A percentile compares a stretch with the other conserved stretches of the same genome.
Conservation (phyloP, 176 grass and related monocot genomes). For the sorghum (Sorghum bicolor) region Sorghum_bicolor_NCBIv3 NC_012873.2:5912001-5912500, state of each 20-base stretch:
- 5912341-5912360: neutral
- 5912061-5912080: no score
- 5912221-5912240: neutral
- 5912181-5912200: no score
- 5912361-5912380: neutral
- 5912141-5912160: neutral
- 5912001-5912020: neutral
- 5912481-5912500: neutral
- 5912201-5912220: neutral
- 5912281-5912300: neutral
- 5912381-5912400: neutral
- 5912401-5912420: neutral
- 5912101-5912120: neutral
- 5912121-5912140: neutral
- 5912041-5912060: neutral
- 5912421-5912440: neutral
- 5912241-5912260: no score
- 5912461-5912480: neutral
- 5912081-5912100: neutral
- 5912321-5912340: neutral
- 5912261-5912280: neutral
- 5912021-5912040: neutral
- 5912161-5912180: neutral
- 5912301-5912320: neutral
- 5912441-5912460: neutral